Conservation (phyloP, 192 early-diverging fungal genomes). For the Mortierella antarctica region DNA sequence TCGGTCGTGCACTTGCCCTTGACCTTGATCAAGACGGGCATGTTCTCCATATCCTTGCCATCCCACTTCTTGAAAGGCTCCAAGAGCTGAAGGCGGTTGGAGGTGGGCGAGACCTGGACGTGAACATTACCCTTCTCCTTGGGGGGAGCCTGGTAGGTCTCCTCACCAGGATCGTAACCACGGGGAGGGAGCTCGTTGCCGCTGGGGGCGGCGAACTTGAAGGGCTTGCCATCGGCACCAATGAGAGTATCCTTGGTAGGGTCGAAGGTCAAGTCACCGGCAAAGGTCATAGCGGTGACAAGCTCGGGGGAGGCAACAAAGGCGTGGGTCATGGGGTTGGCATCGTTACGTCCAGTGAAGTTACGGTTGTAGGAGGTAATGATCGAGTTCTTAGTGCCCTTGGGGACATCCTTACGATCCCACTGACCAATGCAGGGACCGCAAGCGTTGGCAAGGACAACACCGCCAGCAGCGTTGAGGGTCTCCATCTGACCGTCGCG, state of each 20-base stretch:
- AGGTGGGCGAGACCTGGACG: slow-evolving; percentile 84
- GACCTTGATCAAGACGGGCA: slow-evolving; percentile 95
- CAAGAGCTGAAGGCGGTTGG: slow-evolving; percentile 88
- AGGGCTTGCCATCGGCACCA: slow-evolving; percentile 90
- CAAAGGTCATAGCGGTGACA: slow-evolving; percentile 96
- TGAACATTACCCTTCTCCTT: slow-evolving; percentile 77
- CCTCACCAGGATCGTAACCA: slow-evolving; percentile 93
- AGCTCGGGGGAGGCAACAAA: slow-evolving; percentile 96
- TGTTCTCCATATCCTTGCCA: slow-evolving; percentile 84
- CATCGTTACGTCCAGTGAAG: slow-evolving; percentile 99
- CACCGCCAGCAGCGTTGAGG: slow-evolving; percentile 83
- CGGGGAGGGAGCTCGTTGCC: slow-evolving; percentile 90
- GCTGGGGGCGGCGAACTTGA: slow-evolving; percentile 90
- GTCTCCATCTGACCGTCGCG: slow-evolving; percentile 87
- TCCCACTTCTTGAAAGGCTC: slow-evolving; percentile 90
- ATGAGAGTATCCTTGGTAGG: slow-evolving; percentile 90
- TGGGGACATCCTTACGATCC: slow-evolving; percentile 96
- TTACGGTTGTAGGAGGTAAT: slow-evolving; percentile 99
- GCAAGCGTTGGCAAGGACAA: slow-evolving; percentile 97
- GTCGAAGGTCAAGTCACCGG: slow-evolving; percentile 95
- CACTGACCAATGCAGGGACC: slow-evolving; percentile 99
- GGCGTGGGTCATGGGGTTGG: slow-evolving; percentile 95
- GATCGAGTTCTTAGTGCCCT: slow-evolving; percentile 98
- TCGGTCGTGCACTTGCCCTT: slow-evolving; percentile 99
- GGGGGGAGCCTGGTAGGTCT: slow-evolving; percentile 97